Base-by-base conservation (phyloP, 306 rosid species). In the Herpetospermum pedunculosum region DNA sequence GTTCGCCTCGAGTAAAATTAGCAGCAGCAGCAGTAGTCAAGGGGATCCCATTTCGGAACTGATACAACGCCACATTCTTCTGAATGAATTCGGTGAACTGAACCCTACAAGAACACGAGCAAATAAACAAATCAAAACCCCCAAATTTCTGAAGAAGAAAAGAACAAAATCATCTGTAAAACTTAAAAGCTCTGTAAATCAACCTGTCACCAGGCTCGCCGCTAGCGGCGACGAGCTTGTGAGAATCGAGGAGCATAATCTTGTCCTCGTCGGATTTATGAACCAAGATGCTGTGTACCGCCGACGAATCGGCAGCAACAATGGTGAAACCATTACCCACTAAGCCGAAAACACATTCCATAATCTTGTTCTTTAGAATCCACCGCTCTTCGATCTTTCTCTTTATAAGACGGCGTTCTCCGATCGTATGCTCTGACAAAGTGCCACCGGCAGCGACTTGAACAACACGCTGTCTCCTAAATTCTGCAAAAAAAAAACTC, bases 181-280 rank as follows among this genome's bases (percentile, higher is more conserved):
- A n/a, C n/a, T n/a, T n/a, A n/a, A n/a, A 26, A 77, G 70, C 68
- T 34, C 8, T 23, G 44, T 5, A 54, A 70, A 6, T 32, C 11
- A 40, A 85, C 98, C 97, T 87, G 87, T 91, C 97, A 15, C 98
- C 98, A 21, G 96, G 81, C 74, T 94, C 97, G 15, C 97, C 97
- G 64, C 96, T 90, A 52, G 98, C 97, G 50, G 98, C 98, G 86
- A 91, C 23, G 77, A 93, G 97, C 78, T 91, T 93, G 90, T 89
- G 94, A 7, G 98, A 84, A 55, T 91, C 98, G 69, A 93, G 98
- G 46, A 86, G 69, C 98, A 93, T 93, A 86, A 93, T 91, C 87
- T 93, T 93, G 89, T 93, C 98, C 78, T 93, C 98, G 83, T 91
- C 85, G 58, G 94, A 86, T 76, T 91, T 93, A 83, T 94, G 98